Evolutionary conservation across 1,284 basidiomycete species (phyloP), one percentile per base, ranked within the genome.

Genomic region (Phlebopus sp.): DNA sequence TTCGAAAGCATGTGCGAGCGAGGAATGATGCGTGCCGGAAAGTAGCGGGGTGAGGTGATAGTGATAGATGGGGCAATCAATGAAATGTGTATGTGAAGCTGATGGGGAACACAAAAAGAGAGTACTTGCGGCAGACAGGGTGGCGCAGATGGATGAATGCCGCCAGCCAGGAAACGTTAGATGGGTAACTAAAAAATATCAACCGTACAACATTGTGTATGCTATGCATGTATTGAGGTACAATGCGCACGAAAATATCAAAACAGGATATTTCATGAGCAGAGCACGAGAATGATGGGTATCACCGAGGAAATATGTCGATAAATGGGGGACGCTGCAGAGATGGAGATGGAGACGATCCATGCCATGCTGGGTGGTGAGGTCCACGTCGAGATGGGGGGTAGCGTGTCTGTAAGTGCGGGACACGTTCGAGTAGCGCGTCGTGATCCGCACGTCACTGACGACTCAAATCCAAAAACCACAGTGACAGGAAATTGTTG

Each of bases 121-220:
- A n/a, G n/a, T n/a, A n/a, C n/a, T n/a, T 52, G 50, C 50, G 44
- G 59, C 51, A 54, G 64, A 50, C 44, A 50, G 44, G 53, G 58
- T 31, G 49, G n/a, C n/a, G n/a, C n/a, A n/a, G n/a, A n/a, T 49
- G 15, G 41, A 35, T 38, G 42, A 60, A 62, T 6, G 59, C 45
- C 25, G 44, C 37, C 49, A 45, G 52, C 41, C 44, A 42, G 37
- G 52, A 42, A 46, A 45, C 35, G n/a, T n/a, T 32, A 52, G 41
- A 51, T 34, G 48, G 44, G 59, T n/a, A n/a, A 59, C 47, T 55
- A 51, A 49, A 57, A 29, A 23, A 29, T 42, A 56, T 37, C 40
- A 35, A 58, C 44, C 44, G 59, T 63, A 60, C 59, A 56, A 63
- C 59, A 52, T 32, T n/a, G n/a, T n/a, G n/a, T n/a, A n/a, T n/a